Evolutionary conservation across 495 filamentous ascomycete species (phyloP), one percentile per base, ranked within the genome.

Genomic region (Ascodesmis nigricans): DNA sequence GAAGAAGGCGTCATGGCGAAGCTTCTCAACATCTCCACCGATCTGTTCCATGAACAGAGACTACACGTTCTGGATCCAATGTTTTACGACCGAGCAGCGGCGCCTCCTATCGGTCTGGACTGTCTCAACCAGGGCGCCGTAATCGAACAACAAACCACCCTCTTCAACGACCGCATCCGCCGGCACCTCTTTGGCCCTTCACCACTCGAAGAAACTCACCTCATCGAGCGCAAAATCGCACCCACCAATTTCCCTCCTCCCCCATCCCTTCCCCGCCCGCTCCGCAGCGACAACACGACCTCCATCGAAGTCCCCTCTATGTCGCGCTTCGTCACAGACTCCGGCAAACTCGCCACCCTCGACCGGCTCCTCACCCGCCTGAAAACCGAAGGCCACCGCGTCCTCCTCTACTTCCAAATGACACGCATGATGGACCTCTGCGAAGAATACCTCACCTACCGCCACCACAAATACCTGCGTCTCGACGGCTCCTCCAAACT

Each of bases 331-430:
- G 87, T 99, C 33, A 93, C 83, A 3, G 87, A 95, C 51, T 91
- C 81, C 9, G 87, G 87, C 43, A 99, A 99, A 54, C 66, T 99
- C 32, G 80, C 80, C 21, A 81, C 81, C 46, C 64, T 99, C 17
- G 87, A 99, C 55, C 63, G 78, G 35, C 66, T 99, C 15, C 63
- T 99, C 19, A 70, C 72, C 29, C 63, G 81, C 46, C 69, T 99
- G 36, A 99, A 95, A 62, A 72, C 83, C 34, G 77, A 72, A 28
- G 77, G 77, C 28, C 87, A 99, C 47, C 82, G 87, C 47, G 87
- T 99, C 11, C 68, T 99, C 5, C 62, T 99, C n/a, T 99, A 99
- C 62, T 99, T 99, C 73, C 87, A 99, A 59, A 99, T 99, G 87
- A 99, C 87, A n/a, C 73, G 78, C 45, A 99, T 99, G 87, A 95